phyloP scores from a whole-genome alignment of 208 protist species.

The Acanthamoeba polyphaga region DNA sequence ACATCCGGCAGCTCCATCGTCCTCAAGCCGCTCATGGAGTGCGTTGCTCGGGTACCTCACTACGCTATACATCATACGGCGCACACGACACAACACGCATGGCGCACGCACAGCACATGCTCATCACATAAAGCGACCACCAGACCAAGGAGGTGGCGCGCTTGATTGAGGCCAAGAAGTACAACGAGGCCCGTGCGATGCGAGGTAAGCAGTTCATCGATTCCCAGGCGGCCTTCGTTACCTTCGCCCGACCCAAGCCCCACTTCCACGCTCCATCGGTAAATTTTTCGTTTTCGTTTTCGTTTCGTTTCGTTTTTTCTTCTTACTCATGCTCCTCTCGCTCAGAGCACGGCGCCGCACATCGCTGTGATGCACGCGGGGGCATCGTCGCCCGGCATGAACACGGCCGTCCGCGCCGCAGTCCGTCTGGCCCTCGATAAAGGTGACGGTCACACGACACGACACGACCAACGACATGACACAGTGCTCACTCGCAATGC shows the following conservation, averaged over 20 bases:
- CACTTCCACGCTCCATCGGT: slow-evolving; percentile 17
- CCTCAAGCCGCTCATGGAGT: slow-evolving; percentile 78
- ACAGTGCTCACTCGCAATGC: background rate
- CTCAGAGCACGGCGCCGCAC: background rate
- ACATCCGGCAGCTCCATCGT: slow-evolving; percentile 74
- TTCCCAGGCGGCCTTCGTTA: slow-evolving; percentile 58
- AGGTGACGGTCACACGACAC: background rate
- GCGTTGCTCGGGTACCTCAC: slow-evolving; percentile 44
- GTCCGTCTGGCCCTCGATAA: slow-evolving; percentile 67
- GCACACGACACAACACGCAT: background rate
- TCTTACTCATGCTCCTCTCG: background rate
- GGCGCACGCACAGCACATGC: no score
- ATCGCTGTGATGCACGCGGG: slow-evolving; percentile 85
- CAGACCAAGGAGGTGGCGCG: slow-evolving; percentile 70
- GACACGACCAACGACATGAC: no score
- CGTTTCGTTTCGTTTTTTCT: background rate
- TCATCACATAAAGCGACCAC: background rate
- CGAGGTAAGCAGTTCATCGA: slow-evolving; percentile 76
- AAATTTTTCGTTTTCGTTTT: background rate
- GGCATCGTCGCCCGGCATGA: slow-evolving; percentile 88
- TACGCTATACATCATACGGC: no score
- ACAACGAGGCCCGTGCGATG: slow-evolving; percentile 52
- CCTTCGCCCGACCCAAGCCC: slow-evolving; percentile 44
- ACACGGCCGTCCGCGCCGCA: slow-evolving; percentile 81
- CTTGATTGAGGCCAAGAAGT: slow-evolving; percentile 74